Percentiles rank a stretch among this genome's conserved stretches.
phyloP scores from a whole-genome alignment of 2,329 filamentous ascomycete genomes.

The Neonectria hederae region DNA sequence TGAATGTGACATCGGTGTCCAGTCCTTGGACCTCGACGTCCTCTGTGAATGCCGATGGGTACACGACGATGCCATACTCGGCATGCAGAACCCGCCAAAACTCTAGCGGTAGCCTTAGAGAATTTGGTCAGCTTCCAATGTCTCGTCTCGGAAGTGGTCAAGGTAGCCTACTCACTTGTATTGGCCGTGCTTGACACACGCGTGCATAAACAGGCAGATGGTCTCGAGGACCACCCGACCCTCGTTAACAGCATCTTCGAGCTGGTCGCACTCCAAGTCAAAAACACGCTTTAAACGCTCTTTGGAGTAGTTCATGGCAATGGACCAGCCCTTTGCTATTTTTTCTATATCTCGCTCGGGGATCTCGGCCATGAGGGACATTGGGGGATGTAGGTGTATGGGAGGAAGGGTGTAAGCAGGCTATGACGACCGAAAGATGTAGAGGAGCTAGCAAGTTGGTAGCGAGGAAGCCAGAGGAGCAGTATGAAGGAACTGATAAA shows the following conservation, averaged over 20 bases:
- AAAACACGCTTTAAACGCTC: conserved; percentile 47
- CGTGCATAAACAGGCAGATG: conserved; percentile 52
- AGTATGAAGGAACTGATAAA: not conserved
- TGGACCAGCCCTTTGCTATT: conserved; percentile 50
- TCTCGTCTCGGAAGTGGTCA: too few species aligned
- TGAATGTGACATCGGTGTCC: conserved; percentile 48
- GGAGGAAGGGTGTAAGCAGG: not conserved
- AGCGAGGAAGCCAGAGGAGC: not conserved
- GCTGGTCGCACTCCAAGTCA: conserved; percentile 45
- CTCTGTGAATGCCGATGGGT: conserved; percentile 52
- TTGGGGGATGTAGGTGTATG: not conserved
- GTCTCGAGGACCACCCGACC: conserved; percentile 51
- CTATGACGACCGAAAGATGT: not conserved
- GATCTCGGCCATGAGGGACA: conserved; percentile 34
- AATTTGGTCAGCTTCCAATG: conserved; percentile 16
- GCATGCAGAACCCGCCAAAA: conserved; percentile 51
- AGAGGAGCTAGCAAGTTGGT: not conserved
- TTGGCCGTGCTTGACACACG: conserved; percentile 50
- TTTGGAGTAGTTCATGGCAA: conserved; percentile 50
- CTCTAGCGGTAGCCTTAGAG: conserved; percentile 46
- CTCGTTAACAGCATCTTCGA: conserved; percentile 45
- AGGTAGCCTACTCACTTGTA: conserved; percentile 44
- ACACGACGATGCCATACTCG: conserved; percentile 54
- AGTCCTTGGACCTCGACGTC: conserved; percentile 46
- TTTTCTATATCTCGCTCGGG: conserved; percentile 46